phyloP scores from a whole-genome alignment of 805 yeast species.

The Suhomyces sp. region DNA sequence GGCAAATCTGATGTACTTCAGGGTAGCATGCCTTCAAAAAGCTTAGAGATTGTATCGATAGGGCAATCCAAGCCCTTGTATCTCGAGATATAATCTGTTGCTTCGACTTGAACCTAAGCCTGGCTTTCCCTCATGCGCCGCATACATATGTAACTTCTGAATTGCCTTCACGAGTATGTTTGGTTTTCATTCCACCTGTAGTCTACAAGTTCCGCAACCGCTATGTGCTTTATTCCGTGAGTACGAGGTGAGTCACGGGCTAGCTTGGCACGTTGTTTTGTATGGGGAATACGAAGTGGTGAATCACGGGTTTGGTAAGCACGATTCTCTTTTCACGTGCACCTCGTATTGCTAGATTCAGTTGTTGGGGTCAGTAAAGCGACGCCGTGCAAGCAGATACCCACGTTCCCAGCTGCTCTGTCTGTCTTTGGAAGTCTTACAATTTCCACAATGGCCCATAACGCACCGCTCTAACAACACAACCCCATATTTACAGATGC shows the following conservation, averaged over 20 bases:
- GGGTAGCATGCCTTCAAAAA: neutral
- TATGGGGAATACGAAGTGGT: neutral
- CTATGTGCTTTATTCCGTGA: neutral
- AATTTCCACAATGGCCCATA: neutral
- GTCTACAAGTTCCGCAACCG: neutral
- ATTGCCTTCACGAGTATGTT: neutral
- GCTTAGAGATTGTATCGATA: neutral
- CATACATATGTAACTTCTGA: neutral
- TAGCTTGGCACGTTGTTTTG: neutral
- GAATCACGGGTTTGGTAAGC: neutral
- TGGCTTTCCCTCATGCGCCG: neutral
- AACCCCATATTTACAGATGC: neutral
- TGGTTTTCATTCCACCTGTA: neutral
- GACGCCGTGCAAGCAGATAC: neutral
- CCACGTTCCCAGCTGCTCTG: neutral
- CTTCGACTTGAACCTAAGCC: neutral
- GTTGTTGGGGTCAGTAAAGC: neutral
- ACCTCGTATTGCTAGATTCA: neutral
- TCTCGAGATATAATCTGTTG: neutral
- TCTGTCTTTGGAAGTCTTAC: neutral
- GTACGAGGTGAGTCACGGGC: neutral
- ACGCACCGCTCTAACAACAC: neutral
- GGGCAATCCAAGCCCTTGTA: neutral
- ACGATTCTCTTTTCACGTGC: neutral
- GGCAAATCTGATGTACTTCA: neutral